Evolutionary conservation across 352 stramenopile species (phyloP).

Genomic region (Lagenidium giganteum): DNA sequence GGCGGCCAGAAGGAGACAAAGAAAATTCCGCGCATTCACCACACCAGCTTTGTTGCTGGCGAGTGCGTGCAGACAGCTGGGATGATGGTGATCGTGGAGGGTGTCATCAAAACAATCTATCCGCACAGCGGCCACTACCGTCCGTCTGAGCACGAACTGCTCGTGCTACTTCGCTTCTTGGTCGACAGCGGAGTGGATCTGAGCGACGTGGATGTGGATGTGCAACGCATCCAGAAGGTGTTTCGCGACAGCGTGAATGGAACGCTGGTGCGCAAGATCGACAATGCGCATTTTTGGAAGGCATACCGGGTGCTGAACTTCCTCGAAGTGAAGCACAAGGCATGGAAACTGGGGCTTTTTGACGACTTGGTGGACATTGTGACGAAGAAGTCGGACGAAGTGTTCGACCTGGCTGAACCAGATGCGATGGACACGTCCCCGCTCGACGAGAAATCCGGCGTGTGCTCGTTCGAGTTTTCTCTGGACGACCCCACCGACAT

Average conservation of each 20-base stretch:
- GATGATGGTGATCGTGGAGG: conserved; percentile 93
- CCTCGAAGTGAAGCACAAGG: conserved; percentile 66
- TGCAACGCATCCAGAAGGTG: conserved; percentile 96
- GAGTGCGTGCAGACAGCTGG: conserved; percentile 95
- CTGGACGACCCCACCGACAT: no score
- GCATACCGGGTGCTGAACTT: conserved; percentile 70
- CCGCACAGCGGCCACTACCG: conserved; percentile 98
- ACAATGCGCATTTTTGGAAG: conserved; percentile 86
- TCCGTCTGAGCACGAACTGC: conserved; percentile 92
- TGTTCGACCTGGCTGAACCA: conserved; percentile 27
- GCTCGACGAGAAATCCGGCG: conserved; percentile 34
- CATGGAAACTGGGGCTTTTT: conserved; percentile 72
- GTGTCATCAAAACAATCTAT: conserved; percentile 92
- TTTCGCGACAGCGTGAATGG: conserved; percentile 81
- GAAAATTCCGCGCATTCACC: conserved; percentile 93
- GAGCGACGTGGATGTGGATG: conserved; percentile 89
- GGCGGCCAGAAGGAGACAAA: conserved; percentile 93
- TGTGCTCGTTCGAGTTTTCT: no score
- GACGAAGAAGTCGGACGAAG: conserved; percentile 35
- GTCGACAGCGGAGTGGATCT: conserved; percentile 89
- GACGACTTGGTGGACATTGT: conserved; percentile 75
- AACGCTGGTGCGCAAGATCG: conserved; percentile 66
- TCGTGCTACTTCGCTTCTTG: conserved; percentile 92
- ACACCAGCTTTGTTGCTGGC: conserved; percentile 96
- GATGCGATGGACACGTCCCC: conserved; percentile 37